Evolutionary conservation across 2,329 filamentous ascomycete species (phyloP), one percentile per base, ranked within the genome.

Genomic region (Ophiocordyceps camponoti-rufipedis): DNA sequence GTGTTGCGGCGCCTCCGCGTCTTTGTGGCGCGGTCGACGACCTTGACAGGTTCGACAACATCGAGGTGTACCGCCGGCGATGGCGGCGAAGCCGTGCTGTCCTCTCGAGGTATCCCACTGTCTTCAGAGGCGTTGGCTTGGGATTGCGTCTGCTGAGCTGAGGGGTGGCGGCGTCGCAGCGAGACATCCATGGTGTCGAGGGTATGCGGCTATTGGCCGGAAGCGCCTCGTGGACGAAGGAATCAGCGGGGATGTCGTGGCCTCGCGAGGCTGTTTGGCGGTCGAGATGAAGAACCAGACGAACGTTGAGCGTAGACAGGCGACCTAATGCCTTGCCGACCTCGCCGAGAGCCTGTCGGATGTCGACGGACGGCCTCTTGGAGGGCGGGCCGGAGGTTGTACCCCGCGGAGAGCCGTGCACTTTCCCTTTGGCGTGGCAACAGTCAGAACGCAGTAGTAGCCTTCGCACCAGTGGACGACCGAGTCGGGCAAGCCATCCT

Each of bases 1-100:
- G 80, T 80, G 61, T 78, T 84, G 50, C 80, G 78, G 53, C 85
- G 76, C 64, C 89, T 93, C 50, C 75, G 74, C 44, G 66, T 69
- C 53, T 72, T 74, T 11, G 64, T 60, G 19, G 55, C 57, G 46
- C 65, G 61, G 46, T 68, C 63, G 49, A 70, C 58, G 40, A 71
- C 58, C 47, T 39, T 38, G 35, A 38, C 14, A 5, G 35, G 35
- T 16, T 38, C 35, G 35, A 39, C 35, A 16, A 39, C 35, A 10
- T 68, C 66, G 46, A 70, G 58, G 46, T 64, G 62, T 18, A 56
- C 48, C 29, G 54, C 48, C 14, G 57, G 52, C 28, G n/a, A n/a
- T n/a, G 56, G 50, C 14, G 35, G 35, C 11, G 49, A 44, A 16
- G 51, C 45, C 31, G 56, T 53, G 46, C 51, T 56, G 3, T 60